Evolutionary conservation across 805 yeast species (phyloP).

Genomic region (Yueomyces sp.): DNA sequence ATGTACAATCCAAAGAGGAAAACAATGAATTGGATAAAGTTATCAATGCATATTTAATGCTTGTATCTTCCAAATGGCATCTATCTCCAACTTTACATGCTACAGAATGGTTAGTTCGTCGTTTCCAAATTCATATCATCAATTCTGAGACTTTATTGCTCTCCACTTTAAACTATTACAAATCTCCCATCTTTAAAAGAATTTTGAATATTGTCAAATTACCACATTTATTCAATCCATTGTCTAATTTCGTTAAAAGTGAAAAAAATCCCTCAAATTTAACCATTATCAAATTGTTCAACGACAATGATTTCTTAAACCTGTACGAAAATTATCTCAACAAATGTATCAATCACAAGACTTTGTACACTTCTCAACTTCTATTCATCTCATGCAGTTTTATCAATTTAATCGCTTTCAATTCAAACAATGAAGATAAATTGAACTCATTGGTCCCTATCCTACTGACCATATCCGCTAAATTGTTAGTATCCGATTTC

Average conservation of each 20-base stretch:
- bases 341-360: constrained; percentile 34
- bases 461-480: constrained; percentile 45
- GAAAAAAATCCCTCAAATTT: constrained; percentile 50
- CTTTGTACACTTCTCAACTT: constrained; percentile 54
- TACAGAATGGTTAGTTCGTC: constrained; percentile 87
- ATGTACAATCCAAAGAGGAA: constrained; percentile 68
- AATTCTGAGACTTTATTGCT: constrained; percentile 63
- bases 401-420: constrained; percentile 53
- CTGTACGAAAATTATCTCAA: constrained; percentile 44
- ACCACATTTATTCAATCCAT: constrained; percentile 72
- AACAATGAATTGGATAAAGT: constrained; percentile 62
- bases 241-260: constrained; percentile 50
- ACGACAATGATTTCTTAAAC: constrained; percentile 54
- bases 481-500: constrained; percentile 33
- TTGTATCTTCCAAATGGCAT: constrained; percentile 66
- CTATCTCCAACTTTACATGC: constrained; percentile 68
- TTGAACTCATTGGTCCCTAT: constrained; percentile 41
- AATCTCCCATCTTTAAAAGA: constrained; percentile 58
- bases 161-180: constrained; percentile 70
- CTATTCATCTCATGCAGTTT: constrained; percentile 65
- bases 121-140: constrained; percentile 73
- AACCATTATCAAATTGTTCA: constrained; percentile 60
- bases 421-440: constrained; percentile 27
- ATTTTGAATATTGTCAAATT: constrained; percentile 59
- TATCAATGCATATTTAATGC: constrained; percentile 56